phyloP scores from a whole-genome alignment of 2,329 filamentous ascomycete genomes.

The Apiospora sp. region DNA sequence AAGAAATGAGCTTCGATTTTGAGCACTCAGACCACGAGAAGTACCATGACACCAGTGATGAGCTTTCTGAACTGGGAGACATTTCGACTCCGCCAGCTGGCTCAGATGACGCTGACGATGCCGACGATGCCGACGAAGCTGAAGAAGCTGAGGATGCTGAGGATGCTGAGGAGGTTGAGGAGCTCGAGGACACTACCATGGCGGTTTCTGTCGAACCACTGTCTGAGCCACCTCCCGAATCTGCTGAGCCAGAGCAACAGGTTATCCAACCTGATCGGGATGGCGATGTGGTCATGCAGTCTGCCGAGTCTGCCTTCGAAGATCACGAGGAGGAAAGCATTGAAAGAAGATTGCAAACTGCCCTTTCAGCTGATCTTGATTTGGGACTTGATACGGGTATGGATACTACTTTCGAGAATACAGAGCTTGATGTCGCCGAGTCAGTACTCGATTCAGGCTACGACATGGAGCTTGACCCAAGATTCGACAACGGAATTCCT shows the following conservation, averaged over 20 bases:
- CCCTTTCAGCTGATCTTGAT: conserved; percentile 13
- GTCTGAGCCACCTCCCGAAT: conserved; percentile 27
- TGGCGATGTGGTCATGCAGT: conserved; percentile 26
- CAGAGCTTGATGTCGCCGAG: conserved; percentile 21
- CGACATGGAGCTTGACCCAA: conserved; percentile 39
- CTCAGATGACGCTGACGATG: conserved; percentile 41
- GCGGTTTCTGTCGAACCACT: conserved; percentile 24
- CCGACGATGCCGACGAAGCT: conserved; percentile 45
- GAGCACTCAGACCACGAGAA: conserved; percentile 68
- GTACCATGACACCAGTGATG: conserved; percentile 63
- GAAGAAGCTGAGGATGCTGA: conserved; percentile 37
- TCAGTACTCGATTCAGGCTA: conserved; percentile 19
- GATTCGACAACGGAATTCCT: conserved; percentile 9
- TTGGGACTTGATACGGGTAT: not conserved
- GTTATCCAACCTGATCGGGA: not conserved
- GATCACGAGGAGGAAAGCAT: conserved; percentile 10
- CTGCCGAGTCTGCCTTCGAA: conserved; percentile 24
- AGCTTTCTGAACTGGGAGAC: conserved; percentile 55
- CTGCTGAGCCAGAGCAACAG: conserved; percentile 32
- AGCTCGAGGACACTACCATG: conserved; percentile 37
- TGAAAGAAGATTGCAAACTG: conserved; percentile 8
- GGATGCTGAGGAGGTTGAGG: conserved; percentile 39
- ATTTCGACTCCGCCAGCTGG: conserved; percentile 47
- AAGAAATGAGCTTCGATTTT: conserved; percentile 79
- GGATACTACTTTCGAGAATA: conserved; percentile 2